phyloP scores from a whole-genome alignment of 2,329 filamentous ascomycete species.

The Phialocephala subalpina region DNA sequence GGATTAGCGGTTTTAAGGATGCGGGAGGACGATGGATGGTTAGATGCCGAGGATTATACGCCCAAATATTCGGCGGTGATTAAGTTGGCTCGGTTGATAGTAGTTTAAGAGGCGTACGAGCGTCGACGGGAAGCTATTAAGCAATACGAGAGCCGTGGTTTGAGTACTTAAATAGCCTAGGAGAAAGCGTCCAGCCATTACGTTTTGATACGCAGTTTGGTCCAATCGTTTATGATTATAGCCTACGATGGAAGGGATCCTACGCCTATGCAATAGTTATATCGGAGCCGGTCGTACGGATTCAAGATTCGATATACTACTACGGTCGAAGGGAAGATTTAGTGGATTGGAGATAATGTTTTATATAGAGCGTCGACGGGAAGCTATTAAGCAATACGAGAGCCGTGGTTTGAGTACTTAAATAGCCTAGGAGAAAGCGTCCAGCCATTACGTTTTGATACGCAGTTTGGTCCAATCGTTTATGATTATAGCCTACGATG shows the following conservation, averaged over 20 bases:
- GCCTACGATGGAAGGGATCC: neutral
- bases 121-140: conserved; percentile 7
- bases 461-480: no score
- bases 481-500: no score
- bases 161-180: no score
- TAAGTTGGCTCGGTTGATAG: conserved; percentile 24
- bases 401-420: no score
- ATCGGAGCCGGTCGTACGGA: conserved; percentile 17
- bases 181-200: no score
- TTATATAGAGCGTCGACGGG: no score
- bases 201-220: neutral
- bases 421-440: no score
- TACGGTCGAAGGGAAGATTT: conserved; percentile 15
- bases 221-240: neutral
- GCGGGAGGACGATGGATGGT: conserved; percentile 10
- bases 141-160: neutral
- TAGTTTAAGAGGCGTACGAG: conserved; percentile 22
- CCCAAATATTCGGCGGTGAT: no score
- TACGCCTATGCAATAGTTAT: conserved; percentile 21
- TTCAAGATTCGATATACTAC: conserved; percentile 29
- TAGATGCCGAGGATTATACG: no score
- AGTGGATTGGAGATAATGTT: conserved; percentile 10
- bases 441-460: no score
- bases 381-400: no score
- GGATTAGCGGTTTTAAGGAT: conserved; percentile 26